Percentiles rank a stretch among this genome's conserved stretches.
These are phyloP conservation scores for Colletotrichum higginsianum DNA, from an alignment of 2,329 filamentous ascomycete species.

Conservation along the genomic window DNA sequence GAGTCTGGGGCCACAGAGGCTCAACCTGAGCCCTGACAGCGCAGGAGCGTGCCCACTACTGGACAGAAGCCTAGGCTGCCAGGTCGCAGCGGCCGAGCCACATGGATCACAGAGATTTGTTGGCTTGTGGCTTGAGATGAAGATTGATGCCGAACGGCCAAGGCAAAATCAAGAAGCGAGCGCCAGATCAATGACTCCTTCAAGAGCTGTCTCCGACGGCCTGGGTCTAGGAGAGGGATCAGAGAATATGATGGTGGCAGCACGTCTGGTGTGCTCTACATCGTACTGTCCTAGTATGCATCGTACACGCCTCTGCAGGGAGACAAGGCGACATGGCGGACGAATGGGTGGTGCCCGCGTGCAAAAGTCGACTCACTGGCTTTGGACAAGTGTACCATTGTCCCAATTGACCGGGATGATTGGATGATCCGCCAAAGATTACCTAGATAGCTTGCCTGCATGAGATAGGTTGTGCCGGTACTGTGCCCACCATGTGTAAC, in stretches of 20 bases:
- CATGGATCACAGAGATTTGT: slow-evolving; percentile 1
- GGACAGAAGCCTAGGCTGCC: background rate
- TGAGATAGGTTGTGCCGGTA: background rate
- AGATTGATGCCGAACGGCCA: slow-evolving; percentile 19
- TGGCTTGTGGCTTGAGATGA: slow-evolving; percentile 12
- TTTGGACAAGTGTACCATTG: too few relatives aligned
- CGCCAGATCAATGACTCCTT: slow-evolving; percentile 23
- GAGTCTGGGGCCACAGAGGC: slow-evolving; percentile 7
- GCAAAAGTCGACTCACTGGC: background rate
- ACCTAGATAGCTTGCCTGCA: too few relatives aligned
- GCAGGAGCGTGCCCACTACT: slow-evolving; percentile 4
- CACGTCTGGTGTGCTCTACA: too few relatives aligned
- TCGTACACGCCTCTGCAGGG: too few relatives aligned
- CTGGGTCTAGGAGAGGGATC: background rate
- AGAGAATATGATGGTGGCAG: too few relatives aligned
- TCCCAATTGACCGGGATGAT: background rate
- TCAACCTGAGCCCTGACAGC: slow-evolving; percentile 9
- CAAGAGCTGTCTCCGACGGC: slow-evolving; percentile 14
- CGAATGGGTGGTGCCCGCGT: background rate
- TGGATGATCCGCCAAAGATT: background rate
- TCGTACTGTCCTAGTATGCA: too few relatives aligned
- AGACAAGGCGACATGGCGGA: background rate
- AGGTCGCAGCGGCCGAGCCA: background rate
- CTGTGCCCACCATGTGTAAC: background rate
- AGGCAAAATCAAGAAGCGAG: background rate